Percentiles rank a stretch among this genome's conserved stretches.
Conservation (phyloP, 108 stramenopile genomes). For the Phaeodactylum tricornutum region DNA sequence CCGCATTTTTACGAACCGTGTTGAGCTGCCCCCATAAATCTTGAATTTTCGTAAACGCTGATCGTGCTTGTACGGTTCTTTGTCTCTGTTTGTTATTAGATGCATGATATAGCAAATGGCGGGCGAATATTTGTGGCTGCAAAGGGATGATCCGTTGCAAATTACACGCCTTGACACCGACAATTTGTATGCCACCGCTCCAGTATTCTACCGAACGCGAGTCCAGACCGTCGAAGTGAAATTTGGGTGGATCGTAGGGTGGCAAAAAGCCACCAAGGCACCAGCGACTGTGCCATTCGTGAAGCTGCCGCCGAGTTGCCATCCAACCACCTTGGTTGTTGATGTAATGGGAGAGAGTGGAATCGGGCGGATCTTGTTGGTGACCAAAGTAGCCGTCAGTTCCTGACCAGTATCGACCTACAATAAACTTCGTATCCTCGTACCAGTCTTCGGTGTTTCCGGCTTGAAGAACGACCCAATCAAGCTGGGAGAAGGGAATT, state of each 20-base stretch:
- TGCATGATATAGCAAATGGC: slow-evolving; percentile 65
- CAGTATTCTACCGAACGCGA: slow-evolving; percentile 64
- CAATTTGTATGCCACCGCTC: slow-evolving; percentile 62
- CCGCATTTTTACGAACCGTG: slow-evolving; percentile 27
- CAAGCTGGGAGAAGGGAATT: slow-evolving; percentile 10
- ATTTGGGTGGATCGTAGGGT: slow-evolving; percentile 42
- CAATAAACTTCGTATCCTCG: slow-evolving; percentile 11
- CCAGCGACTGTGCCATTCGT: slow-evolving; percentile 33
- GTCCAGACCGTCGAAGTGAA: slow-evolving; percentile 53
- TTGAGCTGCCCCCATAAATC: slow-evolving; percentile 70
- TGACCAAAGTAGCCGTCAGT: slow-evolving; percentile 18
- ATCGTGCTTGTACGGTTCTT: slow-evolving; percentile 12
- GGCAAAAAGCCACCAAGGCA: slow-evolving; percentile 64
- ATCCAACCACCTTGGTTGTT: slow-evolving; percentile 78
- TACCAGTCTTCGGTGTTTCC: slow-evolving; percentile 17
- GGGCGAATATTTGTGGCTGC: slow-evolving; percentile 62
- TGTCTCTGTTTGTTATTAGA: slow-evolving; percentile 78
- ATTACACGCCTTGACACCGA: slow-evolving; percentile 48
- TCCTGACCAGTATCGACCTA: slow-evolving; percentile 67
- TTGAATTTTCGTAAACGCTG: slow-evolving; percentile 35
- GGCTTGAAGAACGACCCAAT: slow-evolving; percentile 45
- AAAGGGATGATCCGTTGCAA: slow-evolving; percentile 68
- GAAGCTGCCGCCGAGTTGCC: slow-evolving; percentile 51
- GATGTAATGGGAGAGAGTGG: slow-evolving; percentile 33
- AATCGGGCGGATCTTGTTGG: slow-evolving; percentile 16